Evolutionary conservation across 1,284 basidiomycete species (phyloP).

Genomic region (Pterulicium gracile): DNA sequence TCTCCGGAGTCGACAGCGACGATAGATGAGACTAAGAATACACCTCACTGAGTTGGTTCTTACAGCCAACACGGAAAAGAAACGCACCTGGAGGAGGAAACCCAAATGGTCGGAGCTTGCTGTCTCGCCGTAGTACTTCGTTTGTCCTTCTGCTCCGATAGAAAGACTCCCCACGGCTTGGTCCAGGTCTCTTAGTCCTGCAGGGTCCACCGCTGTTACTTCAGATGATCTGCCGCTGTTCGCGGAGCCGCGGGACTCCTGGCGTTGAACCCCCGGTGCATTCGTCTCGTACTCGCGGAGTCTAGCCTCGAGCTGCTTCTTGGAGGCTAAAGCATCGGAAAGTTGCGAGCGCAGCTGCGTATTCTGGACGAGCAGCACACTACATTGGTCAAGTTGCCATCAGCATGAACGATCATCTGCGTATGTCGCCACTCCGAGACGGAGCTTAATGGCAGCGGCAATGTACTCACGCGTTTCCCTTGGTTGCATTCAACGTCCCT

Average conservation of each 20-base stretch:
- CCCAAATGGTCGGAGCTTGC: conserved; percentile 32
- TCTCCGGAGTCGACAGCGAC: background rate
- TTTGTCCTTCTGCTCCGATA: conserved; percentile 32
- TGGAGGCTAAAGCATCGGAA: conserved; percentile 35
- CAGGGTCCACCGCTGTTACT: too few species aligned
- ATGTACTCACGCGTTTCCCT: conserved; percentile 38
- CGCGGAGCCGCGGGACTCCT: too few species aligned
- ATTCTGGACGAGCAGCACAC: conserved; percentile 4
- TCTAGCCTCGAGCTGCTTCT: conserved; percentile 29
- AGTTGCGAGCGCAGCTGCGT: conserved; percentile 18
- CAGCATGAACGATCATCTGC: too few species aligned
- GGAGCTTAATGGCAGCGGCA: too few species aligned
- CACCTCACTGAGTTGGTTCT: too few species aligned
- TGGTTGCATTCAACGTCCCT: conserved; percentile 41
- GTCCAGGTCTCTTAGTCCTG: conserved; percentile 19
- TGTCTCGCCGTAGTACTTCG: conserved; percentile 35
- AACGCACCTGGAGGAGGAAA: conserved; percentile 2
- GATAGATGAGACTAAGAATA: background rate
- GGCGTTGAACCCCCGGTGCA: too few species aligned
- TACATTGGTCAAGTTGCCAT: too few species aligned
- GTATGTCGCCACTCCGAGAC: too few species aligned
- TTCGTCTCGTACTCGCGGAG: too few species aligned
- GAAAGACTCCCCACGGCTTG: conserved; percentile 32
- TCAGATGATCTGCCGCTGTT: too few species aligned
- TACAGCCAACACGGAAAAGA: conserved; percentile 5